Evolutionary conservation across 2,329 filamentous ascomycete species (phyloP).

Genomic region (Hirsutella minnesotensis): DNA sequence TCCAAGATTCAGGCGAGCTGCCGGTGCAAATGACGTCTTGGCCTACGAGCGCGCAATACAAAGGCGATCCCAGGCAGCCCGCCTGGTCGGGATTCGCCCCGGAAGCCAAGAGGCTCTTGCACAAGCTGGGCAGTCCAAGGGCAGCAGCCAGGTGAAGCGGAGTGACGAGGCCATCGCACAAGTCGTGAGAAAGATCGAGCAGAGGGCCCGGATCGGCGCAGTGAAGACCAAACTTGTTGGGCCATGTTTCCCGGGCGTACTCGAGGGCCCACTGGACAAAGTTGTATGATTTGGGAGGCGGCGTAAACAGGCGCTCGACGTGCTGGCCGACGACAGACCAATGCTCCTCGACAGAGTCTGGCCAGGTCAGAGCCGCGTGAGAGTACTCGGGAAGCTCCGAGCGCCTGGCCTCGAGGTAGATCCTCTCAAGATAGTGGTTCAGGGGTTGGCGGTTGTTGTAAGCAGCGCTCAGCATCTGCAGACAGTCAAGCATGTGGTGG

Average conservation of each 20-base stretch:
- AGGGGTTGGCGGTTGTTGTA: conserved; percentile 1
- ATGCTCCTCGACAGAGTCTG: conserved; percentile 12
- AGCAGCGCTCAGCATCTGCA: conserved; percentile 1
- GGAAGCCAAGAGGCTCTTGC: conserved; percentile 12
- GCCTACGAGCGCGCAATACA: conserved; percentile 23
- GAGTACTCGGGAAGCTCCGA: conserved; percentile 8
- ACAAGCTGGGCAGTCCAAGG: conserved; percentile 18
- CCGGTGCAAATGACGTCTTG: conserved; percentile 11
- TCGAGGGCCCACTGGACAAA: conserved; percentile 25
- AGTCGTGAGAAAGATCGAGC: conserved; percentile 16
- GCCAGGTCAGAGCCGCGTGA: conserved; percentile 16
- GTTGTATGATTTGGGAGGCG: conserved; percentile 12
- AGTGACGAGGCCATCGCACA: conserved; percentile 15
- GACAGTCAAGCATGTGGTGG: neutral
- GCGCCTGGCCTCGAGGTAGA: neutral
- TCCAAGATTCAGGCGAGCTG: conserved; percentile 11
- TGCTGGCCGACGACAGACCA: conserved; percentile 16
- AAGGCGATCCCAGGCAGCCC: conserved; percentile 16
- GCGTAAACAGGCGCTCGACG: conserved; percentile 16
- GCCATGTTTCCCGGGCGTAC: conserved; percentile 18
- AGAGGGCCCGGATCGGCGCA: conserved; percentile 11
- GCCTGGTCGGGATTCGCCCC: conserved; percentile 10
- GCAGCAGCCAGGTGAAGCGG: conserved; percentile 23
- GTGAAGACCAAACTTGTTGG: conserved; percentile 10
- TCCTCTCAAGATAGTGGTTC: neutral